Percentiles rank a stretch among this genome's conserved stretches.
These are phyloP conservation scores for Neoboletus magnificus DNA, from an alignment of 768 basidiomycete species.

Conservation along the genomic window DNA sequence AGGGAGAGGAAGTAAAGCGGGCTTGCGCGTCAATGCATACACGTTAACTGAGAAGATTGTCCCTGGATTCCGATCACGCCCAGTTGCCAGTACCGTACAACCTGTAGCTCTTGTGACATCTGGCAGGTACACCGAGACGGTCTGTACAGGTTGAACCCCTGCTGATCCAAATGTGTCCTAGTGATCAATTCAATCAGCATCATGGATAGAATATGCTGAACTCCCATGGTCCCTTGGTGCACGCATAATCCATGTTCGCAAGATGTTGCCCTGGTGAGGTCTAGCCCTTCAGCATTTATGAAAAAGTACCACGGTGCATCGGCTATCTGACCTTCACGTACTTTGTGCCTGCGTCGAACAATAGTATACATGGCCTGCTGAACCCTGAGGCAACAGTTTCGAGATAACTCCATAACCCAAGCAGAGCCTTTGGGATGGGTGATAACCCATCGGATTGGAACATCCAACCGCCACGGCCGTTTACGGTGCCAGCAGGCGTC, in stretches of 20 bases:
- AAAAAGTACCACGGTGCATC: neutral
- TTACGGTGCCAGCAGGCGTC: neutral
- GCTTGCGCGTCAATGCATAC: neutral
- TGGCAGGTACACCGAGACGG: neutral
- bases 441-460: neutral
- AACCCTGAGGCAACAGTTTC: neutral
- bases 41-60: neutral
- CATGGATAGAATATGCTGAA: neutral
- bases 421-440: neutral
- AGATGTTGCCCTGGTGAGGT: neutral
- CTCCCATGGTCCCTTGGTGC: neutral
- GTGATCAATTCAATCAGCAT: neutral
- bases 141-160: neutral
- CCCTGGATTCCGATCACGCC: constrained; percentile 8
- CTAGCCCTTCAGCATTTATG: neutral
- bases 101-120: neutral
- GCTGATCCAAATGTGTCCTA: neutral
- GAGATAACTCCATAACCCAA: neutral
- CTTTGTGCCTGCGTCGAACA: neutral
- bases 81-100: neutral
- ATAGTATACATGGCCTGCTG: no score
- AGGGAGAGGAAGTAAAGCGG: neutral
- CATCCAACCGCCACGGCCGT: neutral
- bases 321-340: neutral
- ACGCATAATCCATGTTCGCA: neutral